Evolutionary conservation across 495 filamentous ascomycete genomes (phyloP).

Genomic region (Aspergillus carlsbadensis): DNA sequence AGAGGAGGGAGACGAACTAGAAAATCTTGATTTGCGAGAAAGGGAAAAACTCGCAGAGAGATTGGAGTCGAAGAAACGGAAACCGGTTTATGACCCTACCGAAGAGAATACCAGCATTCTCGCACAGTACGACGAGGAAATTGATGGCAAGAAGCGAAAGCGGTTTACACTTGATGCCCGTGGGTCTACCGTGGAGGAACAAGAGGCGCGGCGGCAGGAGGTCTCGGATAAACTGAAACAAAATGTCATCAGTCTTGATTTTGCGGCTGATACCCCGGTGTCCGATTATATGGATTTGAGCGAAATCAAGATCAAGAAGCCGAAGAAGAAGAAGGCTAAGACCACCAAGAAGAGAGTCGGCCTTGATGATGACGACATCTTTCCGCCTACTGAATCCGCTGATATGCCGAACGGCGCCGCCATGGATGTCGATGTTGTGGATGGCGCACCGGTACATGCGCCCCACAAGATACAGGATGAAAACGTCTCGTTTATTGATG

Average conservation of each 20-base stretch:
- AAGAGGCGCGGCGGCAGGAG: slow-evolving; percentile 57
- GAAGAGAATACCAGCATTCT: slow-evolving; percentile 68
- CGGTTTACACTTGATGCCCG: slow-evolving; percentile 79
- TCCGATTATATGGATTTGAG: slow-evolving; percentile 89
- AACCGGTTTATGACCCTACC: slow-evolving; percentile 81
- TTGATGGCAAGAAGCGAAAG: slow-evolving; percentile 88
- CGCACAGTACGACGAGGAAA: slow-evolving; percentile 92
- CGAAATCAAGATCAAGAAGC: slow-evolving; percentile 86
- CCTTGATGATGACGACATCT: slow-evolving; percentile 78
- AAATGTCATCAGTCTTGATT: slow-evolving; percentile 74
- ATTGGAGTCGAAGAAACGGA: slow-evolving; percentile 87
- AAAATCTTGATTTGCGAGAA: slow-evolving; percentile 77
- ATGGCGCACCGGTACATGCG: slow-evolving; percentile 31
- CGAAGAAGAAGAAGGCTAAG: slow-evolving; percentile 88
- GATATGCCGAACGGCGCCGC: slow-evolving; percentile 40
- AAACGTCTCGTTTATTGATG: slow-evolving; percentile 74
- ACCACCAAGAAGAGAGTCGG: slow-evolving; percentile 64
- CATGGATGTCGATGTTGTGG: slow-evolving; percentile 76
- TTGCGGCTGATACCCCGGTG: slow-evolving; percentile 58
- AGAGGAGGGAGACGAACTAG: slow-evolving; percentile 88
- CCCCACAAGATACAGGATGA: slow-evolving; percentile 63
- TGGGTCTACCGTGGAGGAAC: slow-evolving; percentile 65
- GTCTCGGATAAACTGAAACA: slow-evolving; percentile 60
- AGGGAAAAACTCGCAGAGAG: slow-evolving; percentile 74
- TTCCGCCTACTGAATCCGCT: slow-evolving; percentile 46